phyloP scores from a whole-genome alignment of 1,284 basidiomycete genomes.

The Marasmius fiardii region DNA sequence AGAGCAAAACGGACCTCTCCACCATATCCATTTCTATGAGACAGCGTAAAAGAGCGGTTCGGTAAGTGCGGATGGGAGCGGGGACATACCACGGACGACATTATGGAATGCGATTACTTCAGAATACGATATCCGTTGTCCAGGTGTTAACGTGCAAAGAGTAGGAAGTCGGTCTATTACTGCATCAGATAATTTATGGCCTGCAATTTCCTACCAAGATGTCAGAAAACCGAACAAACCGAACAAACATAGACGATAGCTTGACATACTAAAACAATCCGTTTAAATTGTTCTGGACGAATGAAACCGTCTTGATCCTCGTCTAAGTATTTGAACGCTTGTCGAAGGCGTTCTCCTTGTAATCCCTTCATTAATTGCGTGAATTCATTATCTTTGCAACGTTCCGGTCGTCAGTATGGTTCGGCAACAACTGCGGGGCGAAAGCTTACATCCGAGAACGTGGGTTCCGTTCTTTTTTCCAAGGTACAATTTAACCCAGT shows the following conservation, averaged over 20 bases:
- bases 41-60: conserved; percentile 11
- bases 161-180: conserved; percentile 89
- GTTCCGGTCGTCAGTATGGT: conserved; percentile 10
- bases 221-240: background rate
- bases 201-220: conserved; percentile 75
- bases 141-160: conserved; percentile 81
- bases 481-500: conserved; percentile 93
- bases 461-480: conserved; percentile 88
- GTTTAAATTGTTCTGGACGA: conserved; percentile 87
- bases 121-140: conserved; percentile 89
- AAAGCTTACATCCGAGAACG: conserved; percentile 82
- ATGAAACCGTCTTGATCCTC: conserved; percentile 90
- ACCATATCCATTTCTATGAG: conserved; percentile 89
- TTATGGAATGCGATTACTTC: conserved; percentile 96
- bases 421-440: conserved; percentile 4
- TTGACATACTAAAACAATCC: conserved; percentile 79
- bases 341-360: conserved; percentile 91
- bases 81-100: conserved; percentile 74
- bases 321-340: conserved; percentile 91
- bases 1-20: conserved; percentile 35
- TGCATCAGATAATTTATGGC: conserved; percentile 91
- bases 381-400: conserved; percentile 79
- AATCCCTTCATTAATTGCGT: conserved; percentile 96
- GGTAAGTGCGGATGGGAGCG: conserved; percentile 7
- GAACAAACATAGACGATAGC: too few species aligned